These are phyloP conservation scores for Heritiera fomes DNA, from an alignment of 345 rosid genomes.

Conservation along the genomic window DNA sequence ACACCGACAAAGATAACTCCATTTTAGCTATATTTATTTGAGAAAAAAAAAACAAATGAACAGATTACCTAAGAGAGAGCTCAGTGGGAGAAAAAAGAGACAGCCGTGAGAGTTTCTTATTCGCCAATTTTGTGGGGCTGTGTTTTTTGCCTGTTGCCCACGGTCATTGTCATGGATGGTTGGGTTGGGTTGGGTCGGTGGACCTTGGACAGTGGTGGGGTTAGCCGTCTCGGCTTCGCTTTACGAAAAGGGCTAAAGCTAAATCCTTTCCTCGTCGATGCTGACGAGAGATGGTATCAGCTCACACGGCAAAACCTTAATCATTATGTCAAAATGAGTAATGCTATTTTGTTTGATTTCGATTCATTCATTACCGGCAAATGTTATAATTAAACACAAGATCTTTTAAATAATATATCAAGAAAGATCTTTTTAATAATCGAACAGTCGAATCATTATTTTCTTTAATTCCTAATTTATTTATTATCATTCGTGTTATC, in stretches of 20 bases:
- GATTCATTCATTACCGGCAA: too few species aligned
- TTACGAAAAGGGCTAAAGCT: not conserved
- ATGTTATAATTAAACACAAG: too few species aligned
- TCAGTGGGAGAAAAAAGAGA: not conserved
- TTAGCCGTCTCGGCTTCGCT: too few species aligned
- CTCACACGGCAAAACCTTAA: not conserved
- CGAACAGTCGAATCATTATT: too few species aligned
- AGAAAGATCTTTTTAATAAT: not conserved
- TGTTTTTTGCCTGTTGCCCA: not conserved
- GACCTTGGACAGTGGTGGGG: not conserved
- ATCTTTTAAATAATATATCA: not conserved
- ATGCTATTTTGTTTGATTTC: not conserved
- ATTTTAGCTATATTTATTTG: not conserved
- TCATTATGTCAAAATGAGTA: not conserved
- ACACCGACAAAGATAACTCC: constrained; percentile 23
- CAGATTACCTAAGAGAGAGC: not conserved
- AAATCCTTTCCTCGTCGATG: not conserved
- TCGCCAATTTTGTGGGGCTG: constrained; percentile 1
- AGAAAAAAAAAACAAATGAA: not conserved
- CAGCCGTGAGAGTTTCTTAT: not conserved
- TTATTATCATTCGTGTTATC: constrained; percentile 11
- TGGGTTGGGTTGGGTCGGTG: not conserved
- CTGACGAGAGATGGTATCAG: not conserved
- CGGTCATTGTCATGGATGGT: too few species aligned
- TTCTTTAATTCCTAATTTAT: not conserved